Percentiles rank a stretch among this genome's conserved stretches.
Conservation (phyloP, 495 filamentous ascomycete genomes). For the Clohesyomyces aquaticus region DNA sequence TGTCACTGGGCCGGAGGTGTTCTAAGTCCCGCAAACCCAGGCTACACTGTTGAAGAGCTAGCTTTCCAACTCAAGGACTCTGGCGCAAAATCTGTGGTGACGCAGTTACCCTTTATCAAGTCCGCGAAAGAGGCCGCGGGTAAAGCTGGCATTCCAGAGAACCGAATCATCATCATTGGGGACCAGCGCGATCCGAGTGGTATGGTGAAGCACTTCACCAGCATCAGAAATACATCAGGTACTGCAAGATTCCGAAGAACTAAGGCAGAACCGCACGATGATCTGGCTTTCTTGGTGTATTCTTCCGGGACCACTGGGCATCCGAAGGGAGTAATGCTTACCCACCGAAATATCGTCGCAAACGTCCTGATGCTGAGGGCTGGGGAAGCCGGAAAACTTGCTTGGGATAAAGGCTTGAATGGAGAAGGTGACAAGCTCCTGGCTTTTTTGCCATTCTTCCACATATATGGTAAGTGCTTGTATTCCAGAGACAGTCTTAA, state of each 20-base stretch:
- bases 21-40: slow-evolving; percentile 82
- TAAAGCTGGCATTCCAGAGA: slow-evolving; percentile 66
- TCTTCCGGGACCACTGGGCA: slow-evolving; percentile 88
- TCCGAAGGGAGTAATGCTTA: slow-evolving; percentile 92
- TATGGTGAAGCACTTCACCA: slow-evolving; percentile 75
- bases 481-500: too few species aligned
- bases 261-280: slow-evolving; percentile 58
- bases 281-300: slow-evolving; percentile 75
- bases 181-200: slow-evolving; percentile 65
- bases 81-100: slow-evolving; percentile 74
- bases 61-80: slow-evolving; percentile 86
- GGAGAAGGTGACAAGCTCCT: slow-evolving; percentile 71
- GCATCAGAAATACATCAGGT: slow-evolving; percentile 63
- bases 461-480: slow-evolving; percentile 72
- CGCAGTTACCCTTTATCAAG: slow-evolving; percentile 65
- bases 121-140: slow-evolving; percentile 68
- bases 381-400: slow-evolving; percentile 64
- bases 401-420: slow-evolving; percentile 62
- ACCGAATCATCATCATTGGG: slow-evolving; percentile 76
- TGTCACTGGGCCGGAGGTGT: slow-evolving; percentile 82
- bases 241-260: slow-evolving; percentile 53
- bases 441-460: slow-evolving; percentile 89
- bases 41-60: slow-evolving; percentile 83
- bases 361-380: slow-evolving; percentile 64
- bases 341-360: slow-evolving; percentile 78